A percentile compares a stretch with the other conserved stretches of the same genome.
These are phyloP conservation scores for Rutstroemia sp. DNA, from an alignment of 2,329 filamentous ascomycete genomes.

Conservation along the genomic window DNA sequence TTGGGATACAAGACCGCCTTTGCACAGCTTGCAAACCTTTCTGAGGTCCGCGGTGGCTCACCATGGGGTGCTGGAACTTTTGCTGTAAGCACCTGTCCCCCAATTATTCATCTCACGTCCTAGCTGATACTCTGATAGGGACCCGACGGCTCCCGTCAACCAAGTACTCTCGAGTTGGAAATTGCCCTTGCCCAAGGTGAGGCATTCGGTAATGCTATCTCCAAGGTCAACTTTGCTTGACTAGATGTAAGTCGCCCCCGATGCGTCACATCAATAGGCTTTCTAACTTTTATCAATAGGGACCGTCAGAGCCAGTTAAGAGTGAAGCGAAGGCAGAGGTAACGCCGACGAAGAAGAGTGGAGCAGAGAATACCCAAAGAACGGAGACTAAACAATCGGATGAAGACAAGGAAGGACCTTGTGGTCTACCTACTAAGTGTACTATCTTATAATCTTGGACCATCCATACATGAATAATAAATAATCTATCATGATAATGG, in stretches of 20 bases:
- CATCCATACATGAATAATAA: background rate
- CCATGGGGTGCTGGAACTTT: constrained; percentile 96
- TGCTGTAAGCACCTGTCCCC: constrained; percentile 41
- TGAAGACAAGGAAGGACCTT: constrained; percentile 58
- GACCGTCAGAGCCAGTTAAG: constrained; percentile 29
- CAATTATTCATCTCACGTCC: background rate
- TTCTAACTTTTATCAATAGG: constrained; percentile 24
- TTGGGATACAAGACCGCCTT: constrained; percentile 85
- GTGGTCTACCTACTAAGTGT: constrained; percentile 71
- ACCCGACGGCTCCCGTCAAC: constrained; percentile 77
- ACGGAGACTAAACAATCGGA: background rate
- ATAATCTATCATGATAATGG: background rate
- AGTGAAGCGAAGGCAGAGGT: constrained; percentile 14
- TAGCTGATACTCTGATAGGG: constrained; percentile 31
- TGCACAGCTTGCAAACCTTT: constrained; percentile 57
- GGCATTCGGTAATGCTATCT: constrained; percentile 69
- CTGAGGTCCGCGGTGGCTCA: constrained; percentile 76
- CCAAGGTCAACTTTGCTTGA: constrained; percentile 69
- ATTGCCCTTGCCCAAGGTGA: constrained; percentile 79
- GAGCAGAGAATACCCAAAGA: constrained; percentile 17
- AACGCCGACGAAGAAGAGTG: constrained; percentile 22
- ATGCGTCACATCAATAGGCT: background rate
- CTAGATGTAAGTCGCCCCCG: constrained; percentile 45
- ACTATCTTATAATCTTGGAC: constrained; percentile 39
- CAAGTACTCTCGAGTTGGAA: constrained; percentile 65